Evolutionary conservation across 768 basidiomycete genomes (phyloP).

Genomic region (Tulasnella sp.): DNA sequence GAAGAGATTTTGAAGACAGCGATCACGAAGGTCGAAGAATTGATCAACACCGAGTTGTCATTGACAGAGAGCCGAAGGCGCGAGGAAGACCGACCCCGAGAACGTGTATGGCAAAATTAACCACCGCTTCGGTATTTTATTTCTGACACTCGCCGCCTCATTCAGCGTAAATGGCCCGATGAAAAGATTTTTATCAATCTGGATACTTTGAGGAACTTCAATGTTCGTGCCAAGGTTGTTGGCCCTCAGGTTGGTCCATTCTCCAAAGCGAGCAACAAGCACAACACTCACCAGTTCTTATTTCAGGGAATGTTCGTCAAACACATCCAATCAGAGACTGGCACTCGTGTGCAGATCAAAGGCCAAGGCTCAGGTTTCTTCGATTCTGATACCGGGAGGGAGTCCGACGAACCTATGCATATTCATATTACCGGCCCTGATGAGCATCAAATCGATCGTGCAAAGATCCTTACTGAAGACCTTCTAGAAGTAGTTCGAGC

Average conservation of each 20-base stretch:
- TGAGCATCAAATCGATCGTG: slow-evolving; percentile 78
- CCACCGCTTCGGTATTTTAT: not conserved
- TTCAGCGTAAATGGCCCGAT: slow-evolving; percentile 94
- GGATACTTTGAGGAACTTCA: slow-evolving; percentile 92
- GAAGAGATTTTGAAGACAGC: slow-evolving; percentile 64
- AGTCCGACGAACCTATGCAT: slow-evolving; percentile 86
- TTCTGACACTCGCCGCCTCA: slow-evolving; percentile 13
- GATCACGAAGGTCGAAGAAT: slow-evolving; percentile 67
- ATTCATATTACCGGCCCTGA: slow-evolving; percentile 89
- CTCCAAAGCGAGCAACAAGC: not conserved
- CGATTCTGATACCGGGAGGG: slow-evolving; percentile 83
- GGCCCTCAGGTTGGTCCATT: slow-evolving; percentile 70
- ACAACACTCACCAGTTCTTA: not conserved
- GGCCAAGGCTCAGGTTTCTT: slow-evolving; percentile 92
- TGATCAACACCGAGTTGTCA: slow-evolving; percentile 68
- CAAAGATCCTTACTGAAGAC: slow-evolving; percentile 84
- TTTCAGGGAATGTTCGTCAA: slow-evolving; percentile 91
- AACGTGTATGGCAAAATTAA: slow-evolving; percentile 49
- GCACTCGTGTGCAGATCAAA: slow-evolving; percentile 95
- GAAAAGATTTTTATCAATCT: slow-evolving; percentile 88
- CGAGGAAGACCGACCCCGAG: slow-evolving; percentile 53
- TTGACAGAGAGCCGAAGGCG: slow-evolving; percentile 69
- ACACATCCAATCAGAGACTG: slow-evolving; percentile 95
- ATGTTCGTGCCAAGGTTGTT: slow-evolving; percentile 95
- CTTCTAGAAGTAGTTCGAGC: slow-evolving; percentile 80